A percentile compares a stretch with the other conserved stretches of the same genome.
Evolutionary conservation across 768 basidiomycete genomes (phyloP).

Genomic region (Leucogyrophana mollusca): DNA sequence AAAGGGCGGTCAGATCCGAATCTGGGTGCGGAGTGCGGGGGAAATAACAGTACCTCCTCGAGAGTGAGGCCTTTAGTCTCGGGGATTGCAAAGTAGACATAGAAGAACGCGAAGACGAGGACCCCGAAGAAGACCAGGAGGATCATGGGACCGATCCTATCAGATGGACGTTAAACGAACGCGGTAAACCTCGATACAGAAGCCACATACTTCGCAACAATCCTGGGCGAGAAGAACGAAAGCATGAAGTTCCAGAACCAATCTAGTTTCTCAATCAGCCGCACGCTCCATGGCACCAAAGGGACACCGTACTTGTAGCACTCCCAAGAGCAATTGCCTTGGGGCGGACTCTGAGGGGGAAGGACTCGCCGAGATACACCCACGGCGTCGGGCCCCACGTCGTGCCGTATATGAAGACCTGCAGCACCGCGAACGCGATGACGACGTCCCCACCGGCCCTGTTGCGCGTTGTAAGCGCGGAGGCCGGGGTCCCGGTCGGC

Average conservation of each 20-base stretch:
- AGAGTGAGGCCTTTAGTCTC: conserved; percentile 79
- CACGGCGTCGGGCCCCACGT: conserved; percentile 80
- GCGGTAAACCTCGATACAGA: not conserved
- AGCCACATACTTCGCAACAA: conserved; percentile 50
- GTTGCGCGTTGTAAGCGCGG: conserved; percentile 53
- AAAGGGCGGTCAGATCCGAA: not conserved
- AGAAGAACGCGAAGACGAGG: conserved; percentile 65
- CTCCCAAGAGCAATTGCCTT: conserved; percentile 79
- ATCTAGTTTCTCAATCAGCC: conserved; percentile 26
- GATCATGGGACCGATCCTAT: conserved; percentile 71
- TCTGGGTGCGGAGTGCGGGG: not conserved
- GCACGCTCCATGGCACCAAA: not conserved
- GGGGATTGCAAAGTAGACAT: conserved; percentile 75
- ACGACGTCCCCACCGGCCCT: conserved; percentile 61
- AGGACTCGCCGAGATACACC: conserved; percentile 79
- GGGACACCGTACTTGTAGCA: conserved; percentile 38
- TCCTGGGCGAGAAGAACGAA: conserved; percentile 69
- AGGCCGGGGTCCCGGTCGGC: conserved; percentile 44
- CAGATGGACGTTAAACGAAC: not conserved
- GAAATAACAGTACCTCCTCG: conserved; percentile 52
- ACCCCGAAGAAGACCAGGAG: conserved; percentile 76
- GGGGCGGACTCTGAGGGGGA: conserved; percentile 77
- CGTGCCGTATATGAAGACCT: conserved; percentile 67
- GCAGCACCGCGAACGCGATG: conserved; percentile 76
- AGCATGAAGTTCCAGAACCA: conserved; percentile 80